Conservation (phyloP, 768 basidiomycete species). For the Russula sp. region DNA sequence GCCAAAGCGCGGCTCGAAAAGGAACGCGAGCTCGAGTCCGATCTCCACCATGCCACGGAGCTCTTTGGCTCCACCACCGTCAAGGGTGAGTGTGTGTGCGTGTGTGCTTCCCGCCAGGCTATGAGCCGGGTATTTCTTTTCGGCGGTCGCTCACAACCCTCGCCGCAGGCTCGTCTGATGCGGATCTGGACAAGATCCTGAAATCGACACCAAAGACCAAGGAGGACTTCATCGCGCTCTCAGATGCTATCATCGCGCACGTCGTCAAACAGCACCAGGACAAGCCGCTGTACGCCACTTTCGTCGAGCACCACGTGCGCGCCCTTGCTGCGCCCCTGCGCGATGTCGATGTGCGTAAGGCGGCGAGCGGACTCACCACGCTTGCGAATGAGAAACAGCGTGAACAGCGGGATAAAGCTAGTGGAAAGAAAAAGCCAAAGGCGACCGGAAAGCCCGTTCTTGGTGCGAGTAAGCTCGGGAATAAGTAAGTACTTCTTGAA, state of each 20-base stretch:
- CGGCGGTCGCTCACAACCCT: background rate
- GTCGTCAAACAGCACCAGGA: conserved; percentile 73
- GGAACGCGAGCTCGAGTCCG: conserved; percentile 79
- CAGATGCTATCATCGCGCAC: conserved; percentile 63
- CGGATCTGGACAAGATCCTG: conserved; percentile 65
- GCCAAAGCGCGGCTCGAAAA: conserved; percentile 72
- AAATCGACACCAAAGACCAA: conserved; percentile 81
- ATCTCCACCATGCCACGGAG: conserved; percentile 78
- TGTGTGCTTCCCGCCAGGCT: background rate
- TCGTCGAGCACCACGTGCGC: conserved; percentile 79
- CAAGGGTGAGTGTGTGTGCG: conserved; percentile 47
- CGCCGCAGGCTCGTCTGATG: conserved; percentile 54
- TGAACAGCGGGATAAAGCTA: conserved; percentile 77
- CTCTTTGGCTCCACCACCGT: conserved; percentile 68
- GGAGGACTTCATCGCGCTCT: conserved; percentile 77
- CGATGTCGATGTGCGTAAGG: conserved; percentile 90
- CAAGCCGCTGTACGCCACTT: conserved; percentile 77
- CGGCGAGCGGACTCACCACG: conserved; percentile 73
- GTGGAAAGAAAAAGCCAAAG: conserved; percentile 88
- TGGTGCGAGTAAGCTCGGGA: conserved; percentile 62
- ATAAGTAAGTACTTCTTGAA: conserved; percentile 41
- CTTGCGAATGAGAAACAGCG: conserved; percentile 95
- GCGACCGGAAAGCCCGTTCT: conserved; percentile 63
- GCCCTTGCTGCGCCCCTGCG: conserved; percentile 71
- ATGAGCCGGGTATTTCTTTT: no score